Base-by-base conservation (phyloP, 495 filamentous ascomycete genomes). In the Lineolata rhizophorae region DNA sequence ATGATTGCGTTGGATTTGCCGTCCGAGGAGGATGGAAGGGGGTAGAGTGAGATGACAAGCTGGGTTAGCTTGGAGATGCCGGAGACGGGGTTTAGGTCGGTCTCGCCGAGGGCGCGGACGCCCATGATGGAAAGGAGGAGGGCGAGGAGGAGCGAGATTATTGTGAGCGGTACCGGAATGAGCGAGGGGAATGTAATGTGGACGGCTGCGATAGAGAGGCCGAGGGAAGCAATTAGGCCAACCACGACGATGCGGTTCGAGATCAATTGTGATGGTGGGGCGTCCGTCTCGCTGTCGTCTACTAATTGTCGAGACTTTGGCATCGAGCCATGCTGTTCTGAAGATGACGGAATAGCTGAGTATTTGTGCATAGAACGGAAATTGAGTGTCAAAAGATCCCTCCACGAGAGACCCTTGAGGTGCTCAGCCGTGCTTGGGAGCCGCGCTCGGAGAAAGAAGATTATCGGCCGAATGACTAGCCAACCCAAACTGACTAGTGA, bases 51-150 rank as follows among this genome's bases (percentile, higher is more conserved):
- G 52, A 97, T 94, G 50, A 94, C 67, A 6, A 97, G 70, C 54
- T 97, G 87, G 0, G 87, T 92, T 3, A 97, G 60, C 58, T 97
- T 97, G 49, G 71, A 79, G 54, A 97, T 97, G 29, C 87, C 87
- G 14, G 80, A 91, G 13, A 95, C 87, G 5, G 87, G 87, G 49
- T 95, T 97, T 17, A 97, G 63, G 47, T 97, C 87, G 5, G 87
- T 97, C 57, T 97, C 85, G 22, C 87, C 85, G 0, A 94, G 61
- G 0, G 87, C 87, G 14, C 87, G 64, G 31, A 97, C 87, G 30
- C 90, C 90, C 83, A 95, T 93, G 37, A 95, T 70, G 31, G 77
- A 82, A 15, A 94, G 62, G 19, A 95, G 55, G 14, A 97, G 70
- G 1, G 87, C 83, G 48, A 95, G 70, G 21, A 85, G 45, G 17